Conservation (phyloP, 129 eudicot species). For the Dittrichia graveolens region DNA sequence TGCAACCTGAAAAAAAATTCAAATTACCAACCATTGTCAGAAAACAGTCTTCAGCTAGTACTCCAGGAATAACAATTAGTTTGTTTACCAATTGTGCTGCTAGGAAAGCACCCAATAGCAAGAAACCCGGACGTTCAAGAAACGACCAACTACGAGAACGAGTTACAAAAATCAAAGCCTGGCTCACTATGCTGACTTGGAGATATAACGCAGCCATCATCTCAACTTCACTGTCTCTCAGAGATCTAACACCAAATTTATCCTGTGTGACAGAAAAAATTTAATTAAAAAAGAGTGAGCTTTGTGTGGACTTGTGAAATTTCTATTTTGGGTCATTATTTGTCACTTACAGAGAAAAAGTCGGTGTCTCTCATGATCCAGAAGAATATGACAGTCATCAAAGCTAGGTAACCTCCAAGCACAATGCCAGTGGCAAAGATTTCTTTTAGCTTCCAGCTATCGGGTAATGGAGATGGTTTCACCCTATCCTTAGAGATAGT, state of each 20-base stretch:
- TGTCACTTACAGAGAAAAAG: slow-evolving; percentile 72
- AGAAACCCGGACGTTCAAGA: slow-evolving; percentile 90
- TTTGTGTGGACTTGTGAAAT: neutral
- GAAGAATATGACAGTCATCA: slow-evolving; percentile 97
- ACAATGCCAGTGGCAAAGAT: slow-evolving; percentile 95
- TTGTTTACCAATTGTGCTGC: slow-evolving; percentile 87
- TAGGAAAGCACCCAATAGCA: slow-evolving; percentile 64
- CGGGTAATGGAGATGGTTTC: slow-evolving; percentile 94
- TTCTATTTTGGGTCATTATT: neutral
- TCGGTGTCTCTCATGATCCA: slow-evolving; percentile 81
- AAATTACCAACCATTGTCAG: neutral
- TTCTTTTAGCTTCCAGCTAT: slow-evolving; percentile 96
- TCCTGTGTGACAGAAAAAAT: slow-evolving; percentile 42
- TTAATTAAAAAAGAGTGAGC: neutral
- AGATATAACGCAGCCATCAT: slow-evolving; percentile 97
- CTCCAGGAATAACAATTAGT: neutral
- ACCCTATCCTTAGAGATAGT: slow-evolving; percentile 98
- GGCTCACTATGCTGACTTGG: slow-evolving; percentile 95
- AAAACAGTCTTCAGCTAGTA: neutral
- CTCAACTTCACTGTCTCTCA: slow-evolving; percentile 57
- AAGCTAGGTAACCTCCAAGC: slow-evolving; percentile 86
- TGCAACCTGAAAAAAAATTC: slow-evolving; percentile 57
- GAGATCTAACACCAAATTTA: slow-evolving; percentile 60
- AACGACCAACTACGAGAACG: slow-evolving; percentile 92
- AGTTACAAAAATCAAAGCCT: slow-evolving; percentile 92